These are phyloP conservation scores for Hyaloscypha variabilis DNA, from an alignment of 495 filamentous ascomycete genomes.

Conservation along the genomic window DNA sequence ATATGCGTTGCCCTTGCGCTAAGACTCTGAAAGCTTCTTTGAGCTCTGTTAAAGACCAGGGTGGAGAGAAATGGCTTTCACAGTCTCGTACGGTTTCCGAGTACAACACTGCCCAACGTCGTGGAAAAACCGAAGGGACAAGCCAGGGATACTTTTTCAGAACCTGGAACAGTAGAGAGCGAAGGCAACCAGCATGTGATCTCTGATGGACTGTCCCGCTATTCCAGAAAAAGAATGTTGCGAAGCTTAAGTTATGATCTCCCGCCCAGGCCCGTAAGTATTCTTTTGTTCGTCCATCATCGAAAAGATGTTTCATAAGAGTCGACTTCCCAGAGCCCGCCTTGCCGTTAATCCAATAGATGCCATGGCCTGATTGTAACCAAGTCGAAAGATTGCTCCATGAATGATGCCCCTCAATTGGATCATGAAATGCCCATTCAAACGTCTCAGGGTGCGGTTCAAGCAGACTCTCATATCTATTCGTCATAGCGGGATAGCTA, in stretches of 20 bases:
- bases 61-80: not conserved
- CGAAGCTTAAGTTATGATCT: slow-evolving; percentile 13
- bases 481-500: no score
- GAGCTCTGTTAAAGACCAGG: slow-evolving; percentile 4
- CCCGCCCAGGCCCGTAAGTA: slow-evolving; percentile 31
- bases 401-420: slow-evolving; percentile 2
- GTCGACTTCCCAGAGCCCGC: slow-evolving; percentile 45
- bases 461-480: slow-evolving; percentile 32
- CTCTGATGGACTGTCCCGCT: slow-evolving; percentile 43
- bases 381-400: slow-evolving; percentile 28
- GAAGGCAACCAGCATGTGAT: slow-evolving; percentile 43
- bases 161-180: slow-evolving; percentile 42
- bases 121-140: slow-evolving; percentile 10
- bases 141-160: slow-evolving; percentile 26
- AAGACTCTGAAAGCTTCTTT: not conserved
- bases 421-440: slow-evolving; percentile 30
- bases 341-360: slow-evolving; percentile 44
- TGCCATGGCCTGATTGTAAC: slow-evolving; percentile 20
- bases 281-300: slow-evolving; percentile 16
- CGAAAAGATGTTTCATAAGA: slow-evolving; percentile 40
- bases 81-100: not conserved
- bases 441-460: slow-evolving; percentile 33
- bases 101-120: slow-evolving; percentile 4
- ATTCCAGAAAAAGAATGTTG: slow-evolving; percentile 46
- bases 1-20: not conserved